These are phyloP conservation scores for Ophiostoma montium DNA, from an alignment of 2,329 filamentous ascomycete genomes.

Conservation along the genomic window DNA sequence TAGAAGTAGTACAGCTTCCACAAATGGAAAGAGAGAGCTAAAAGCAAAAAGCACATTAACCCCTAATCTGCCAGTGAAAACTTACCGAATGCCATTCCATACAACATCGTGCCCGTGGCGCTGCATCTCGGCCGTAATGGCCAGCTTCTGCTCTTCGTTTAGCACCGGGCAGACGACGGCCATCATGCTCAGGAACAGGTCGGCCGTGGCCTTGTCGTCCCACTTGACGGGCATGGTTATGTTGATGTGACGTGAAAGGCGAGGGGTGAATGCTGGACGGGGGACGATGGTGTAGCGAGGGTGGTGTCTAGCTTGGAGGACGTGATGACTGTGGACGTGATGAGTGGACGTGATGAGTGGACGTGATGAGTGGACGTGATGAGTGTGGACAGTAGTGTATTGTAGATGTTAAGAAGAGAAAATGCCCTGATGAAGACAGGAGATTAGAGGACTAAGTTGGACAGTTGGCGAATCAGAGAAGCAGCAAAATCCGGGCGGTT, in stretches of 20 bases:
- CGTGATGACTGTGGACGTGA: not conserved
- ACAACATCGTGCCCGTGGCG: slow-evolving; percentile 15
- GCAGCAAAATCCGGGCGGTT: too few species aligned
- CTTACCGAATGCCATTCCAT: slow-evolving; percentile 26
- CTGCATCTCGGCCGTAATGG: slow-evolving; percentile 14
- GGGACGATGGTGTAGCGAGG: not conserved
- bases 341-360: not conserved
- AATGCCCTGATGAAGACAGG: too few species aligned
- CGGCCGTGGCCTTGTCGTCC: slow-evolving; percentile 17
- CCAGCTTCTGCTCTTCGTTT: slow-evolving; percentile 15
- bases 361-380: too few species aligned
- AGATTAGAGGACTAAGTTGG: too few species aligned
- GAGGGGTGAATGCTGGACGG: too few species aligned
- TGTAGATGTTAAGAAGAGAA: too few species aligned
- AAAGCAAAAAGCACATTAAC: not conserved
- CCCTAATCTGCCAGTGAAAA: too few species aligned
- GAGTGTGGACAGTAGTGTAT: too few species aligned
- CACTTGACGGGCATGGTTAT: slow-evolving; percentile 17
- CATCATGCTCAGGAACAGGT: slow-evolving; percentile 18
- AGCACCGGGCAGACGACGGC: slow-evolving; percentile 11
- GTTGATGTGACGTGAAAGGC: not conserved
- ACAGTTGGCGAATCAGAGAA: too few species aligned
- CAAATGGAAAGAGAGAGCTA: too few species aligned
- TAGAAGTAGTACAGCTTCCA: not conserved
- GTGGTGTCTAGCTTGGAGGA: too few species aligned